Evolutionary conservation across 192 early-diverging fungal genomes (phyloP), one percentile per base, ranked within the genome.

Genomic region (Backusella macrospora): DNA sequence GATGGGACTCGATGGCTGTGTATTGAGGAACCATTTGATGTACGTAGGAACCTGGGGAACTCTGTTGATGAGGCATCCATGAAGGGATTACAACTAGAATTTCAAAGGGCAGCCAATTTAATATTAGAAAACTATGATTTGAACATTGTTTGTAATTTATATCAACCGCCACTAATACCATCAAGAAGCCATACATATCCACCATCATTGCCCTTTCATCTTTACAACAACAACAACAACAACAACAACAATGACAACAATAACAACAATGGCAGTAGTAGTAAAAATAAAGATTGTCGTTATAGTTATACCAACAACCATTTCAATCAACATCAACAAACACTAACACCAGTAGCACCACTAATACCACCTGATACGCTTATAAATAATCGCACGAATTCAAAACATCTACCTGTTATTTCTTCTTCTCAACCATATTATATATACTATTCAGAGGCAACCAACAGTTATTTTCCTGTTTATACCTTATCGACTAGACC

Each of bases 1-100:
- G 89, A 96, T 74, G 89, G 82, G 9, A 85, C 29, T 34, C 29
- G 29, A 34, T 34, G 12, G 89, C 26, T 98, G 21, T 96, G 96
- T 73, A 89, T 98, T n/a, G 97, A 98, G 70, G 96, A 97, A 81
- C 96, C 96, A 6, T 95, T 98, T 74, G 89, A 94, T 72, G 91
- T 92, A 0, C 85, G 86, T 71, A 87, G 96, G 34, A 98, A 98
- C 59, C 85, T 98, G 3, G 96, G 93, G 1, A 96, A 98, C 72
- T 93, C 92, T 29, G 94, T 93, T 1, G 96, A 97, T 79, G 86
- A 82, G 34, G 82, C 84, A 0, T 89, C 90, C 12, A 89, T 96
- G 6, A 85, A 88, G 34, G 96, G 95, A 7, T 77, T 98, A 67
- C 83, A 90, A 37, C 72, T 82, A 16, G 96, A 98, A 82, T 93